Conservation (phyloP, 179 eudicot genomes). For the Beta lomatogona region DNA sequence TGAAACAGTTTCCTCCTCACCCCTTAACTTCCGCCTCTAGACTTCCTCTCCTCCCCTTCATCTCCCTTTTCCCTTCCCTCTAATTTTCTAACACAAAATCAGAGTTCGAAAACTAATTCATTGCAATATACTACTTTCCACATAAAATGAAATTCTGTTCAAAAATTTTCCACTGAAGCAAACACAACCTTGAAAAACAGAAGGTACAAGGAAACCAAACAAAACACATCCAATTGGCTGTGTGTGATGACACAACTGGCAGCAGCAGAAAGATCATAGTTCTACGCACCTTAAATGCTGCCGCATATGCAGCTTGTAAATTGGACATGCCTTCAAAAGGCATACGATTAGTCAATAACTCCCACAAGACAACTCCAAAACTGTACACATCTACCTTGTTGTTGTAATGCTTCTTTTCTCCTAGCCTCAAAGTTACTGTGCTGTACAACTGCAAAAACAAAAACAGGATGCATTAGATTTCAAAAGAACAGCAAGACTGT, state of each 20-base stretch:
- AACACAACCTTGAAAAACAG: neutral
- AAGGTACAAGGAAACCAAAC: neutral
- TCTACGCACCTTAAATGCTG: conserved; percentile 84
- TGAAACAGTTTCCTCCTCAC: neutral
- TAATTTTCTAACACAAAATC: neutral
- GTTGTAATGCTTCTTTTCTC: conserved; percentile 97
- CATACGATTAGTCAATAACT: conserved; percentile 84
- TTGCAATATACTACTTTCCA: neutral
- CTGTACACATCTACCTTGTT: conserved; percentile 97
- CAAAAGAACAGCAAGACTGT: neutral
- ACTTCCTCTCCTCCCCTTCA: neutral
- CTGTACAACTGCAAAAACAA: conserved; percentile 78
- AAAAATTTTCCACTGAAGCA: no score
- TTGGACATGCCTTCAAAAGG: conserved; percentile 99
- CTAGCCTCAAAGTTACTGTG: conserved; percentile 92
- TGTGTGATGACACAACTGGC: neutral
- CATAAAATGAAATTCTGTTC: neutral
- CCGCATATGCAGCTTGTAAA: conserved; percentile 99
- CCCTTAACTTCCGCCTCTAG: neutral
- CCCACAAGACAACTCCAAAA: conserved; percentile 96
- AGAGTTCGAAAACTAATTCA: neutral
- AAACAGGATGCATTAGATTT: conserved; percentile 10
- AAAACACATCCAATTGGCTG: neutral
- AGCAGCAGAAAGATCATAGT: neutral
- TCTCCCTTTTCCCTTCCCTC: neutral